phyloP scores from a whole-genome alignment of 768 basidiomycete genomes.

The Phlegmacium glaucopus region DNA sequence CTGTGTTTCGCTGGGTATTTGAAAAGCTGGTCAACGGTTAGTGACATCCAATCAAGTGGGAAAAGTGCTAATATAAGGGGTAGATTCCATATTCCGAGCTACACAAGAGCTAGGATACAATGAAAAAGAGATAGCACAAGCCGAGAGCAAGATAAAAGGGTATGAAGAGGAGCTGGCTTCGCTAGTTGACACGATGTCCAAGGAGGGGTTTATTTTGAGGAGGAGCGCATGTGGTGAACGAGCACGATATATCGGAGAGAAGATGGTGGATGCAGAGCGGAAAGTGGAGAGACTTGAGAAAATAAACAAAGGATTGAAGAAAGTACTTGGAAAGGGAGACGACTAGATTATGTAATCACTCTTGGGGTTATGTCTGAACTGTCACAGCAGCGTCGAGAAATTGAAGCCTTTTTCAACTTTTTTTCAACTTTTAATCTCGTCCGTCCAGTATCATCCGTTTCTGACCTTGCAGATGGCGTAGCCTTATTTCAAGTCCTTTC shows the following conservation, averaged over 20 bases:
- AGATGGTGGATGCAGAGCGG: conserved; percentile 66
- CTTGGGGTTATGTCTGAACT: conserved; percentile 30
- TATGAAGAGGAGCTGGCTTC: conserved; percentile 76
- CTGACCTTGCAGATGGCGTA: conserved; percentile 79
- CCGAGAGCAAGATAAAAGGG: conserved; percentile 61
- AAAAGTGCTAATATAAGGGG: conserved; percentile 1
- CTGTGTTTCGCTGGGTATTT: conserved; percentile 85
- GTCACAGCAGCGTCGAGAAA: conserved; percentile 49
- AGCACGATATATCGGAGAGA: conserved; percentile 64
- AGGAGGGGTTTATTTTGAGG: conserved; percentile 33
- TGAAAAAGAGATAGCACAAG: conserved; percentile 53
- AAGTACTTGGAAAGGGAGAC: conserved; percentile 39
- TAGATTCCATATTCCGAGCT: conserved; percentile 77
- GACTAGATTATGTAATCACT: background rate
- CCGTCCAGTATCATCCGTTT: conserved; percentile 54
- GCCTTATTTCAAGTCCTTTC: conserved; percentile 74
- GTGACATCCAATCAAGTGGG: conserved; percentile 12
- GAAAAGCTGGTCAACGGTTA: conserved; percentile 74
- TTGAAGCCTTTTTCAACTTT: conserved; percentile 80
- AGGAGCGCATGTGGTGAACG: conserved; percentile 55
- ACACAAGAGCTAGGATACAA: conserved; percentile 81
- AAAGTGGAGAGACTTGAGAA: conserved; percentile 71
- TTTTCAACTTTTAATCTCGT: conserved; percentile 70
- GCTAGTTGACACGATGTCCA: conserved; percentile 62
- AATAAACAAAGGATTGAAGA: conserved; percentile 68